Evolutionary conservation across 345 rosid species (phyloP).

Genomic region (Brassica nigra): DNA sequence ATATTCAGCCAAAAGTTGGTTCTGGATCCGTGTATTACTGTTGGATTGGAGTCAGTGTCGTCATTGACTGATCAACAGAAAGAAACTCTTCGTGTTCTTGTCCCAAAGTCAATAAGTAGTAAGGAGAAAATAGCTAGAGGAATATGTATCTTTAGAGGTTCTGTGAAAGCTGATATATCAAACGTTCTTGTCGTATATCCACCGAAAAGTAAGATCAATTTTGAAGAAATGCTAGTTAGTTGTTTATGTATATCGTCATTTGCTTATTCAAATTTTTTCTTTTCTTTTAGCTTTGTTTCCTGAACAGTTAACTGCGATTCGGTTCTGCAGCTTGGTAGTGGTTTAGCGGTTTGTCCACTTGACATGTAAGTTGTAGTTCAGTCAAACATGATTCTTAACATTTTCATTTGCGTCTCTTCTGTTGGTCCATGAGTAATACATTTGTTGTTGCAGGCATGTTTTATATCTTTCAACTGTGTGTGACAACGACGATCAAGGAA

Average conservation of each 20-base stretch:
- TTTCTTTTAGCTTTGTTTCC: slow-evolving; percentile 62
- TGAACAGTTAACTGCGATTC: slow-evolving; percentile 71
- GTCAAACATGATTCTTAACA: background rate
- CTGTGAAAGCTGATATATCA: slow-evolving; percentile 63
- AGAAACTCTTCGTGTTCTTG: slow-evolving; percentile 40
- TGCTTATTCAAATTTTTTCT: background rate
- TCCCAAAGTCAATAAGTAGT: slow-evolving; percentile 38
- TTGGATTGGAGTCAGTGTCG: slow-evolving; percentile 37
- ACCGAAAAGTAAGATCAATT: slow-evolving; percentile 71
- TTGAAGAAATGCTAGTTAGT: slow-evolving; percentile 9
- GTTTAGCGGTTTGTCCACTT: slow-evolving; percentile 70
- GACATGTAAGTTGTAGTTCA: slow-evolving; percentile 61
- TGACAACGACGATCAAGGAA: slow-evolving; percentile 58
- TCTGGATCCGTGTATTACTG: slow-evolving; percentile 67
- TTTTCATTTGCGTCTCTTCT: background rate
- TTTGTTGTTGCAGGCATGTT: slow-evolving; percentile 66
- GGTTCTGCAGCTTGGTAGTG: slow-evolving; percentile 84
- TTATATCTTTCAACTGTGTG: slow-evolving; percentile 79
- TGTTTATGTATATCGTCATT: background rate
- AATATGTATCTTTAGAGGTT: slow-evolving; percentile 68
- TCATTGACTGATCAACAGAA: slow-evolving; percentile 40
- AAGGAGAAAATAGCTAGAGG: slow-evolving; percentile 75
- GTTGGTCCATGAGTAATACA: background rate
- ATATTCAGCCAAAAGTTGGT: slow-evolving; percentile 69
- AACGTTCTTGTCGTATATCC: slow-evolving; percentile 72